Evolutionary conservation across 1,284 basidiomycete species (phyloP), one percentile per base, ranked within the genome.

Genomic region (Pisolithus thermaeus): DNA sequence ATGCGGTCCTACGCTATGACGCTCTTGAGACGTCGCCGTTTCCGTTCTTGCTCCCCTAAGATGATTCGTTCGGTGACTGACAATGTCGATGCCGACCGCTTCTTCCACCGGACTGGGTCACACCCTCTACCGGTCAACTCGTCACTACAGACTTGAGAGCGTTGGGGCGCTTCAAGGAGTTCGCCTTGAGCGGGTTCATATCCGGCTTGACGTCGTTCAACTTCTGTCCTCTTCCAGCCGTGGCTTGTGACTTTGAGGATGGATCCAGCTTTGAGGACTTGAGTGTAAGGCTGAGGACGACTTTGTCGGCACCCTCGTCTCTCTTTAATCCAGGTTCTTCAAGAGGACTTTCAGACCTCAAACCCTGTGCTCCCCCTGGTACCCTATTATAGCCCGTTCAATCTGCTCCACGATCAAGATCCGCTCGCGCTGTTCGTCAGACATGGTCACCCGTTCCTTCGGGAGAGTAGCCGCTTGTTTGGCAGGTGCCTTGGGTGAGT

Each of bases 401-500:
- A 99, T 99, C 73, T 99, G 96, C 62, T 98, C 93, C 23, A 88
- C 79, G 52, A 99, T 89, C 54, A 95, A 78, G 62, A 84, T 77
- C 14, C 97, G 84, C 70, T 97, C 91, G 28, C 97, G 81, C 69
- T 94, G 90, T 71, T 99, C 97, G 64, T 98, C 97, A 39, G 92
- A 94, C 68, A 87, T 87, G 47, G 90, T 90, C 32, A 86, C 81
- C 7, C 95, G 80, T 62, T 99, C 94, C 72, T 96, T 94, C 77
- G 97, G 97, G 73, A 90, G 70, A 25, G 83, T 83, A 35, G 93
- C 90, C 69, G 92, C 89, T 83, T 95, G 70, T 56, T 93, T 89
- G 5, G 90, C 90, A 30, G 98, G 76, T 3, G 97, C 94, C 60
- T 92, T 91, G 2, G 97, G 95, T 51, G 88, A 90, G 67, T 81